Evolutionary conservation across 768 basidiomycete species (phyloP).

Genomic region (Suillus paluster): DNA sequence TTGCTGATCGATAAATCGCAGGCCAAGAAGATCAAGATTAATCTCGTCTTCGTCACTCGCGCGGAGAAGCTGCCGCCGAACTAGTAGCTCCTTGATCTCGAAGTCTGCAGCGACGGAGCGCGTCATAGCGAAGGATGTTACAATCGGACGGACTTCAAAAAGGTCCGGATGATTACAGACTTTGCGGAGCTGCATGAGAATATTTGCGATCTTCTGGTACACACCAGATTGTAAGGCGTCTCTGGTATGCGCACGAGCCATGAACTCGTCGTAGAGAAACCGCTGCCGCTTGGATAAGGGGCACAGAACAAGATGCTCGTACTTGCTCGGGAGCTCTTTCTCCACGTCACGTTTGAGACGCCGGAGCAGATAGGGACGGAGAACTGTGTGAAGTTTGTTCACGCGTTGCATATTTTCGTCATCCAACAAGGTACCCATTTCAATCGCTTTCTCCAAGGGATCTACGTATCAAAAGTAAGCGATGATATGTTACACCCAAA

Average conservation of each 20-base stretch:
- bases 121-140: conserved; percentile 74
- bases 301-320: conserved; percentile 88
- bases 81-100: conserved; percentile 86
- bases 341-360: conserved; percentile 99
- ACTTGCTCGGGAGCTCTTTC: conserved; percentile 92
- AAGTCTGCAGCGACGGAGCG: conserved; percentile 79
- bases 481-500: background rate
- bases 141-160: conserved; percentile 87
- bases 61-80: conserved; percentile 73
- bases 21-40: conserved; percentile 66
- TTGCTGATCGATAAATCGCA: conserved; percentile 64
- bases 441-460: conserved; percentile 93
- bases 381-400: conserved; percentile 86
- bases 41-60: conserved; percentile 55
- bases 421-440: conserved; percentile 75
- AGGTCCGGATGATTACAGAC: conserved; percentile 95
- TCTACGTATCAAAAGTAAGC: conserved; percentile 48
- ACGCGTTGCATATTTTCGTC: conserved; percentile 87
- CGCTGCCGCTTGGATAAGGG: conserved; percentile 90
- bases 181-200: conserved; percentile 97
- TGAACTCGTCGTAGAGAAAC: conserved; percentile 96
- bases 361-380: conserved; percentile 95
- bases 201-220: conserved; percentile 89
- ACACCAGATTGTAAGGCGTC: conserved; percentile 84
- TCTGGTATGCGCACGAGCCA: conserved; percentile 84